These are phyloP conservation scores for Microdochium bolleyi DNA, from an alignment of 2,329 filamentous ascomycete genomes.

Conservation along the genomic window DNA sequence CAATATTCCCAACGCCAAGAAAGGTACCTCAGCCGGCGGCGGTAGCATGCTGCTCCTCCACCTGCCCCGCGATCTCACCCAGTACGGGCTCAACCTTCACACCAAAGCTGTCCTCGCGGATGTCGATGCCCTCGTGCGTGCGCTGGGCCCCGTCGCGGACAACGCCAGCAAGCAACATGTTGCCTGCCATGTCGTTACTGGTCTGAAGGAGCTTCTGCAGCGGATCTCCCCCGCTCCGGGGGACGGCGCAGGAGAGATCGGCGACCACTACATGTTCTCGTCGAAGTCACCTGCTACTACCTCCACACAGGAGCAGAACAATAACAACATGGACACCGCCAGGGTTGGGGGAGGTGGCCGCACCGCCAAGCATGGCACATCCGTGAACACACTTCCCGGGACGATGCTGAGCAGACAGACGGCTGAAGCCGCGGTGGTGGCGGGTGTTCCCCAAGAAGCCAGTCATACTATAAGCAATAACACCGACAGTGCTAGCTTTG, in stretches of 20 bases:
- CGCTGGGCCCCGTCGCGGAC: constrained; percentile 6
- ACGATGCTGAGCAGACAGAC: too few relatives aligned
- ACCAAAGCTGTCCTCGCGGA: constrained; percentile 4
- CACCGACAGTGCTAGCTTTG: background rate
- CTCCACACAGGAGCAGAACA: background rate
- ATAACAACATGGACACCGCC: too few relatives aligned
- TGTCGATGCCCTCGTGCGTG: constrained; percentile 3
- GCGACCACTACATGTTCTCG: constrained; percentile 3
- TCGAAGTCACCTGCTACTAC: background rate
- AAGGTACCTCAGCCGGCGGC: background rate
- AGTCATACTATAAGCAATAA: background rate
- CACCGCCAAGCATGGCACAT: too few relatives aligned
- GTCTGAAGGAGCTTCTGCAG: constrained; percentile 8
- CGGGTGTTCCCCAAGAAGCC: too few relatives aligned
- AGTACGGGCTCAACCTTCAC: constrained; percentile 8
- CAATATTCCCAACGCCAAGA: background rate
- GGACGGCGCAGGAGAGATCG: background rate
- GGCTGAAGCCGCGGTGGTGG: too few relatives aligned
- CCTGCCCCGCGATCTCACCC: constrained; percentile 6
- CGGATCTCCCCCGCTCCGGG: constrained; percentile 2
- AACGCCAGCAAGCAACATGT: constrained; percentile 8
- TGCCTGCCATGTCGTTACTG: constrained; percentile 7
- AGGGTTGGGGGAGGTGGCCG: too few relatives aligned
- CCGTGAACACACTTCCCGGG: too few relatives aligned
- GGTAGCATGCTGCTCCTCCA: background rate